Percentiles rank a stretch among this genome's conserved stretches.
Conservation (phyloP, 2,329 filamentous ascomycete species). For the Exophiala oligosperma region DNA sequence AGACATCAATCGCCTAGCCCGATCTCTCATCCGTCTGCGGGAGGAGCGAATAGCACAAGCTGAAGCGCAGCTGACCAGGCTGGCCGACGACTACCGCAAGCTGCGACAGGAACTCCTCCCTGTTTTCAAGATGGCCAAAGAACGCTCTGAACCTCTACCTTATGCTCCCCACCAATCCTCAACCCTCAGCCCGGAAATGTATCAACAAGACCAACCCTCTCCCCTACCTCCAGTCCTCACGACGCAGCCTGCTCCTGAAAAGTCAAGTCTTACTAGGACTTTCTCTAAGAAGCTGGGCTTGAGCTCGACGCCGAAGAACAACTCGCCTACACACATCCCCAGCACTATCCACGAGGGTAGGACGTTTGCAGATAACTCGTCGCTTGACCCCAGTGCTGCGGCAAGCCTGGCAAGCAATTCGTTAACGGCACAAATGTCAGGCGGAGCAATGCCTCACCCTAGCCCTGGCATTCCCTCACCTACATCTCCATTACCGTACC, state of each 20-base stretch:
- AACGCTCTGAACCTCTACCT: constrained; percentile 84
- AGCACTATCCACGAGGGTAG: constrained; percentile 65
- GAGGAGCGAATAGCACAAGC: constrained; percentile 85
- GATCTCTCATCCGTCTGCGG: constrained; percentile 82
- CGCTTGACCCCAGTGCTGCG: constrained; percentile 66
- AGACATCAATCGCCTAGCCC: constrained; percentile 87
- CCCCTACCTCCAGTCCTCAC: constrained; percentile 25
- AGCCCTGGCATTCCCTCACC: constrained; percentile 48
- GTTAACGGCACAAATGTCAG: constrained; percentile 64
- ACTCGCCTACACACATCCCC: constrained; percentile 72
- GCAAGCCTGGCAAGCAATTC: constrained; percentile 71
- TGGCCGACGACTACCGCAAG: constrained; percentile 85
- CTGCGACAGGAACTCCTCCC: constrained; percentile 90
- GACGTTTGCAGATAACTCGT: constrained; percentile 52
- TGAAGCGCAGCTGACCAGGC: constrained; percentile 77
- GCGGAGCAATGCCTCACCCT: constrained; percentile 60
- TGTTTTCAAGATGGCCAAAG: constrained; percentile 85
- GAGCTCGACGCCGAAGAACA: constrained; percentile 68
- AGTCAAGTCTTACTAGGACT: constrained; percentile 64
- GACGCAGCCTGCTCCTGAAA: constrained; percentile 37
- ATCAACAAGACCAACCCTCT: constrained; percentile 31
- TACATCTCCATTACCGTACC: constrained; percentile 44
- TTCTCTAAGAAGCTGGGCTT: constrained; percentile 73
- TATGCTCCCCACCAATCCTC: constrained; percentile 40
- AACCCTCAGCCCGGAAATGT: constrained; percentile 33